Evolutionary conservation across 2,329 filamentous ascomycete genomes (phyloP), one percentile per base, ranked within the genome.

Genomic region (Ceratocystis cubensis): DNA sequence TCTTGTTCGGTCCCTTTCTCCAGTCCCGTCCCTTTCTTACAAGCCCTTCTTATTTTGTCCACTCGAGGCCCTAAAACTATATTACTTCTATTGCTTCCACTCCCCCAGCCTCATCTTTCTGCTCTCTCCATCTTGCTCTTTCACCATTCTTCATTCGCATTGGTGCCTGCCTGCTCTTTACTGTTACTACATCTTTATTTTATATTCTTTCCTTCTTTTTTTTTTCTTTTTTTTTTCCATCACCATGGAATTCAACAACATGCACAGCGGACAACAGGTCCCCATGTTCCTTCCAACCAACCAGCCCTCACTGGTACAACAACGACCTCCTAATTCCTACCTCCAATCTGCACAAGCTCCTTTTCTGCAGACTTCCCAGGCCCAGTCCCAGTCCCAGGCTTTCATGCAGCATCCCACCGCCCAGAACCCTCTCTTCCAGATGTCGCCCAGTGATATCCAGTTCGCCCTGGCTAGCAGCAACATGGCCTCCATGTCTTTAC

Each of bases 31-130:
- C 44, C 33, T 20, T 15, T 65, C 6, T 25, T 20, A 6, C 37
- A 41, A 41, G 37, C 37, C 13, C 10, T 41, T 41, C 37, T 41
- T 22, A 8, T 50, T 20, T 22, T 22, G 48, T 22, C 30, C 48
- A n/a, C 53, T 57, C 45, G 53, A 61, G 22, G 48, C 53, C 41
- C 48, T 46, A 45, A 53, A 22, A 37, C 37, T 66, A 66, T 66
- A 66, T 63, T 61, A 66, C 30, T 30, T 61, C 44, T 25, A 20
- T n/a, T 20, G 45, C 64, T 37, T 37, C 48, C 56, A 59, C 56
- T 59, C 37, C 28, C 56, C 63, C 59, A 63, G 28, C 61, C 65
- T 56, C 62, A 56, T 63, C n/a, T 33, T 50, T 63, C 61, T 25
- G 30, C 30, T 62, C 45, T 50, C 41, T 63, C 10, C 61, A 41